A percentile compares a stretch with the other conserved stretches of the same genome.
These are phyloP conservation scores for Cytospora chrysosperma DNA, from an alignment of 2,329 filamentous ascomycete species.

Conservation along the genomic window DNA sequence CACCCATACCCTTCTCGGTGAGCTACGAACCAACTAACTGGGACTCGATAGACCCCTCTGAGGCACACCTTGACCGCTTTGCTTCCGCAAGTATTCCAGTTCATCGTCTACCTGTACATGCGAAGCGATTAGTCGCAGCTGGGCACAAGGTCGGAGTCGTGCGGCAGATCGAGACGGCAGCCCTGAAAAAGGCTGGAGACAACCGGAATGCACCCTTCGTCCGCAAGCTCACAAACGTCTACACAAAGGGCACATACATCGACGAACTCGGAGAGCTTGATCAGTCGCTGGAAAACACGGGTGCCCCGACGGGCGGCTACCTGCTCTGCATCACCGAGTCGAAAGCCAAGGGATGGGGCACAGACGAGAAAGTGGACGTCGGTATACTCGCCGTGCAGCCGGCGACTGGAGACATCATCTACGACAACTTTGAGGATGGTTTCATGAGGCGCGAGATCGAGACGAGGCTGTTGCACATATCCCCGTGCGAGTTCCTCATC, in stretches of 20 bases:
- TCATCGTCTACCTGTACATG: constrained; percentile 86
- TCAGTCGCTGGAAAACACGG: constrained; percentile 36
- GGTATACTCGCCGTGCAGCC: constrained; percentile 94
- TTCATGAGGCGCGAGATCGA: constrained; percentile 98
- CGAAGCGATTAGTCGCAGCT: constrained; percentile 86
- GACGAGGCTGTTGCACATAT: constrained; percentile 90
- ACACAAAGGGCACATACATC: constrained; percentile 97
- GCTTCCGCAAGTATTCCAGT: constrained; percentile 95
- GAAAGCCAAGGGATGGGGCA: constrained; percentile 73
- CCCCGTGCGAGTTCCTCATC: constrained; percentile 91
- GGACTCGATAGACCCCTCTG: constrained; percentile 64
- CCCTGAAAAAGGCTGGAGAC: constrained; percentile 90
- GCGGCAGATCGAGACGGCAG: constrained; percentile 90
- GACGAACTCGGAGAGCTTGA: constrained; percentile 86
- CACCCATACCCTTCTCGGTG: no score
- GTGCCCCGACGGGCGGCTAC: constrained; percentile 72
- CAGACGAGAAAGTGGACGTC: constrained; percentile 90
- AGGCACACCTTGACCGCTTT: constrained; percentile 88
- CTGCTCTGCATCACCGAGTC: constrained; percentile 88
- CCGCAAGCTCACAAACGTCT: constrained; percentile 90
- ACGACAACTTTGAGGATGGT: constrained; percentile 93
- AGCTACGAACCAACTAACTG: constrained; percentile 19
- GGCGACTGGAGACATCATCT: constrained; percentile 91
- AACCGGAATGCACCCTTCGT: constrained; percentile 92
- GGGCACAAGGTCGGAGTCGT: constrained; percentile 97